phyloP scores from a whole-genome alignment of 306 rosid genomes.

The Gillenia trifoliata region DNA sequence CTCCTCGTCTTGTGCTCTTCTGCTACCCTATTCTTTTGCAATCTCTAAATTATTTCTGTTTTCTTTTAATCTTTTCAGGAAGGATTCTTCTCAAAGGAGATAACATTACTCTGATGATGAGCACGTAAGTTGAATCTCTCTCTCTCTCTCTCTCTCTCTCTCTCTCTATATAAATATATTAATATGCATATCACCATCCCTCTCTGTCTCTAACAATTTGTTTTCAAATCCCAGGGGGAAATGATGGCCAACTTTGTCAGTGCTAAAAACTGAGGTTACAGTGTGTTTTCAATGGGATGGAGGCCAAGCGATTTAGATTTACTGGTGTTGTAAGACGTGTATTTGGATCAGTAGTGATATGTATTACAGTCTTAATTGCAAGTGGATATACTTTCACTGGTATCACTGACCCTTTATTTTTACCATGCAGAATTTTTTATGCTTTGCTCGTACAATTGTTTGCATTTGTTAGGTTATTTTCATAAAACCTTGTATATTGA shows the following conservation, averaged over 20 bases:
- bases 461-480: not conserved
- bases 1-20: not conserved
- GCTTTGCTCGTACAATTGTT: not conserved
- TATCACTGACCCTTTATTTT: not conserved
- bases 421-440: not conserved
- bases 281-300: conserved; percentile 14
- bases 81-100: conserved; percentile 89
- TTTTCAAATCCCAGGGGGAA: conserved; percentile 50
- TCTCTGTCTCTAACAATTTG: not conserved
- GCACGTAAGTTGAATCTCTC: conserved; percentile 60
- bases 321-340: not conserved
- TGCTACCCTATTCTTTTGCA: not conserved
- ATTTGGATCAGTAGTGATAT: conserved; percentile 1
- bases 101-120: conserved; percentile 88
- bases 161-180: not conserved
- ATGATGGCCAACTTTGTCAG: conserved; percentile 27
- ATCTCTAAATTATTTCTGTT: conserved; percentile 17
- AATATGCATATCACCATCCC: not conserved
- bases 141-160: not conserved
- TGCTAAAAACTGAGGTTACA: not conserved
- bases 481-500: not conserved
- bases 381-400: not conserved
- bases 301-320: conserved; percentile 9
- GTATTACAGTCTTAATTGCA: not conserved
- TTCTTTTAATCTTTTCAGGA: conserved; percentile 35